Evolutionary conservation across 208 protist genomes (phyloP).

Genomic region (Trypanosoma melophagium): DNA sequence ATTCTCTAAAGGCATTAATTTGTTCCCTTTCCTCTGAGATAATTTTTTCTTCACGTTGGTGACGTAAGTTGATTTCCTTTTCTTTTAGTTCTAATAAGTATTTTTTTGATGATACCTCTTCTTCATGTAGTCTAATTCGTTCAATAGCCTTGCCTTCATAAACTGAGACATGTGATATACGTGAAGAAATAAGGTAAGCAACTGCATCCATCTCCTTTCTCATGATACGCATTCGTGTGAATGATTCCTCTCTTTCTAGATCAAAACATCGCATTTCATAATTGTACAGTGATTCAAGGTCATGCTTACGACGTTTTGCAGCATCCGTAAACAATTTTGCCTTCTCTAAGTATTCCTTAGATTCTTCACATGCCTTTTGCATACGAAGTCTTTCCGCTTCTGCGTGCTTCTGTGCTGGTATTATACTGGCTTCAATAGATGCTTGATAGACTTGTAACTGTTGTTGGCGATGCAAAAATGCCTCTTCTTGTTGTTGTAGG

Average conservation of each 20-base stretch:
- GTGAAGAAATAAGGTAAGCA: conserved; percentile 16
- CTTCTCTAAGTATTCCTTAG: conserved; percentile 23
- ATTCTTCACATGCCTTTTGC: conserved; percentile 12
- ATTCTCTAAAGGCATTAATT: conserved; percentile 7
- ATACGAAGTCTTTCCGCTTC: conserved; percentile 25
- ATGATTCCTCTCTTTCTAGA: conserved; percentile 25
- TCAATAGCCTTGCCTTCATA: conserved; percentile 6
- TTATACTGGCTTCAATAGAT: conserved; percentile 27
- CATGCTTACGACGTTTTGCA: conserved; percentile 10
- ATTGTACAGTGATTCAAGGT: conserved; percentile 21
- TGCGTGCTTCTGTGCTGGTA: conserved; percentile 23
- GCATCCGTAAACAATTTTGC: conserved; percentile 1
- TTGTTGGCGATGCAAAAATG: conserved; percentile 16
- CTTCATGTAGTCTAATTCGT: conserved; percentile 5
- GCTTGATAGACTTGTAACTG: conserved; percentile 12
- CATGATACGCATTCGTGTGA: conserved; percentile 22
- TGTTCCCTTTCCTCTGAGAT: conserved; percentile 23
- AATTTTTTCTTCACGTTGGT: conserved; percentile 25
- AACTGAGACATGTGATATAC: conserved; percentile 8
- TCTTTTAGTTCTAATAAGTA: conserved; percentile 30
- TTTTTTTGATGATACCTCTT: conserved; percentile 20
- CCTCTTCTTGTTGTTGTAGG: conserved; percentile 19
- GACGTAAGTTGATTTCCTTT: conserved; percentile 23
- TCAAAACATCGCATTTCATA: conserved; percentile 19
- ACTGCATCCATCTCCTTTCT: conserved; percentile 13